Evolutionary conservation across 2,329 filamentous ascomycete genomes (phyloP).

Genomic region (Parastagonospora nodorum): DNA sequence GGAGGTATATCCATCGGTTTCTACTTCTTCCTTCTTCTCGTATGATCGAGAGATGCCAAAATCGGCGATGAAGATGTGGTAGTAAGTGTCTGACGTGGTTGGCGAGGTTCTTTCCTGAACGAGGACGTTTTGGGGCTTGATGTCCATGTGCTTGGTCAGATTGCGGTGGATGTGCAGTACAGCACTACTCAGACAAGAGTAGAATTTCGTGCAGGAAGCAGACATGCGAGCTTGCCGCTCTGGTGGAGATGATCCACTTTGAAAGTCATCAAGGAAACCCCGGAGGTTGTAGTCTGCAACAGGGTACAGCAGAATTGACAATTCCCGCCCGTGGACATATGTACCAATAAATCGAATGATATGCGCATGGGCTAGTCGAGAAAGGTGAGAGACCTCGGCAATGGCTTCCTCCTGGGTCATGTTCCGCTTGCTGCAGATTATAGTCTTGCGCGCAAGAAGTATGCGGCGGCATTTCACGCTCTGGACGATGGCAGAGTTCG

Average conservation of each 20-base stretch:
- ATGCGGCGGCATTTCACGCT: slow-evolving; percentile 21
- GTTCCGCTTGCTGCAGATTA: slow-evolving; percentile 4
- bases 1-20: slow-evolving; percentile 19
- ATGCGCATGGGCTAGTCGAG: slow-evolving; percentile 14
- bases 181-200: slow-evolving; percentile 15
- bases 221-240: neutral
- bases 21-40: neutral
- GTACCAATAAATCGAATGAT: slow-evolving; percentile 22
- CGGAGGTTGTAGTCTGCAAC: slow-evolving; percentile 17
- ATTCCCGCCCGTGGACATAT: slow-evolving; percentile 11
- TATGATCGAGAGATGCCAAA: slow-evolving; percentile 29
- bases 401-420: slow-evolving; percentile 16
- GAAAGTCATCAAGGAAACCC: neutral
- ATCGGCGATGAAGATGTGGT: slow-evolving; percentile 24
- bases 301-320: slow-evolving; percentile 25
- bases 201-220: neutral
- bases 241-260: neutral
- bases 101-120: too few relatives aligned
- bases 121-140: slow-evolving; percentile 26
- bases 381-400: slow-evolving; percentile 19
- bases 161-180: slow-evolving; percentile 19
- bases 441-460: slow-evolving; percentile 20
- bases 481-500: slow-evolving; percentile 10
- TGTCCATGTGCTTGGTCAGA: slow-evolving; percentile 28
- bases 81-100: too few relatives aligned